Base-by-base conservation (phyloP, 2,329 filamentous ascomycete species). In the Trichoderma oligosporum region DNA sequence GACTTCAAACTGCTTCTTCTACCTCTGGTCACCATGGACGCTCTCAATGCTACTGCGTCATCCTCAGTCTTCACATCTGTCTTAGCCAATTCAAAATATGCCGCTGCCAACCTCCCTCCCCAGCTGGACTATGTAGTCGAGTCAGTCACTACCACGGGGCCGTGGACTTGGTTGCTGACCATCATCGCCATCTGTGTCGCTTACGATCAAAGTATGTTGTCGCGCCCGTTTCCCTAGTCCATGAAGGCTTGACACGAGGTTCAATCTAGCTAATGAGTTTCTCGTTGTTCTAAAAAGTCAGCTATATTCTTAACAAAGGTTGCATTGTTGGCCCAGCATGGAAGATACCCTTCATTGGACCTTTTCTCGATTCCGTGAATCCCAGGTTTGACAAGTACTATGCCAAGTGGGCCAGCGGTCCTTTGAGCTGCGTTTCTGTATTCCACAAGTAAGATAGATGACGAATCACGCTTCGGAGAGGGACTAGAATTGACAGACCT, bases 381-480 rank as follows among this genome's bases (percentile, higher is more conserved):
- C 94, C 94, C 58, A 90, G 93, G 68, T 97, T 97, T 71, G 85
- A 87, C 60, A 84, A 92, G 68, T 99, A 99, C 77, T 82, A 92
- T 72, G 86, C 82, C 60, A 97, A 97, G 80, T 99, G 94, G 94
- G 74, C 82, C 66, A 96, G 91, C 69, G 94, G 89, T 45, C 87
- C 89, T 46, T 80, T 99, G 65, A 97, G 92, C 80, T 99, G 94
- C 70, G 94, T 99, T 61, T 97, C 92, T 2, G 91, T 99, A 67
- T 99, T 99, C 79, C 94, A 99, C 84, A 99, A 97, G 91, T 96
- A 83, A 65, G 85, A 20, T 53, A 44, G 20, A 35, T 25, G 2
- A 7, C 1, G 31, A 14, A 14, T n/a, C 27, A 20, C 1, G 11
- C 12, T 22, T 29, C 22, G 7, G 22, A 35, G 33, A 4, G 29